Evolutionary conservation across 2,329 filamentous ascomycete species (phyloP), one percentile per base, ranked within the genome.

Genomic region (Chaetomiaceae sp.): DNA sequence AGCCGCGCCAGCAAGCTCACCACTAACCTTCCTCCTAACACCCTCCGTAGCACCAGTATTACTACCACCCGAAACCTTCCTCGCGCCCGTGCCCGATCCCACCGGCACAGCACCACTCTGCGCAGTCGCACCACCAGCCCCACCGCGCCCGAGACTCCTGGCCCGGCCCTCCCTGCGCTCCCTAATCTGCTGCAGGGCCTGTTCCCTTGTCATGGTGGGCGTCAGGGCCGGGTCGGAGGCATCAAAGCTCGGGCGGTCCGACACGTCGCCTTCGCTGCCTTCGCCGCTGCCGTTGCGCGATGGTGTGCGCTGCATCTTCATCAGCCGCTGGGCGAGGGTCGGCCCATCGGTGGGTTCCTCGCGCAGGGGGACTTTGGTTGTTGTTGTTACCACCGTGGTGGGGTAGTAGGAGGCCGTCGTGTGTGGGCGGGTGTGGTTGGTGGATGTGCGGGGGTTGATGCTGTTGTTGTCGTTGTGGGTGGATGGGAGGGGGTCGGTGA

Each of bases 181-280:
- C 47, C 83, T 77, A 58, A 92, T 91, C 64, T 85, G 82, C 49
- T 85, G 85, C 14, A 92, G 75, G 3, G 87, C 87, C 66, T 89
- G 77, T 65, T 89, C 87, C 48, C 87, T 77, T 21, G 81, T 81
- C 78, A 85, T 82, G 34, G 82, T 85, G 5, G 81, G 80, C 37
- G 77, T 83, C 54, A 85, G 65, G 9, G 80, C 80, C 17, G 79
- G 78, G 63, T 82, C 77, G 53, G 68, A 76, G 35, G 71, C 63
- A 63, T 82, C 78, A 58, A 81, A 82, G 9, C 69, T 72, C 4
- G 70, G 69, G 7, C 58, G 58, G 48, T 60, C 55, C 16, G 54
- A 50, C 25, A n/a, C n/a, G n/a, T n/a, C n/a, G 49, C 54, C 51
- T 13, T 43, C 43, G 19, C 30, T 48, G 34, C 35, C 48, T 20